Base-by-base conservation (phyloP, 345 rosid species). In the Moringa oleifera region DNA sequence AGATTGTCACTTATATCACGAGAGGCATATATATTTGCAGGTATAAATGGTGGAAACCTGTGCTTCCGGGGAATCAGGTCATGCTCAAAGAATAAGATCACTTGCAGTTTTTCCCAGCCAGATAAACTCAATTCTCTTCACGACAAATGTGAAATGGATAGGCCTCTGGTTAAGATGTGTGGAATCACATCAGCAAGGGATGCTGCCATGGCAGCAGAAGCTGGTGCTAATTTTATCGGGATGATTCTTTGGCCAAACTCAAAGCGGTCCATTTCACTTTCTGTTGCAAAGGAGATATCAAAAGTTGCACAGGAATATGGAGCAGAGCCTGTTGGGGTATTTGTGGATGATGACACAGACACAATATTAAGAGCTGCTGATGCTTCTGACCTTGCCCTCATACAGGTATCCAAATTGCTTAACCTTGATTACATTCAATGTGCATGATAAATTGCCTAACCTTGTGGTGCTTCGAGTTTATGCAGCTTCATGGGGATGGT, bases 161-260 rank as follows among this genome's bases (percentile, higher is more conserved):
- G n/a, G n/a, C 78, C 88, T 71, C 71, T 83, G 68, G 88, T 91
- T 64, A 85, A 91, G 82, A 91, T 91, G 90, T 86, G 96, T 20
- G 96, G 97, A 58, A 76, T 91, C 31, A 84, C 96, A 55, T 86
- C 96, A 23, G 86, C 88, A 1, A 63, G 59, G 73, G 96, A 91
- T 72, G 96, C 96, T 25, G 85, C 82, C 20, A 67, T 83, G 70
- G 97, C 96, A 8, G 96, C 88, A 61, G 97, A 91, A 82, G 90
- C 94, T 54, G 96, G 95, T 47, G 96, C 96, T 24, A 63, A 84
- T 75, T 79, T 82, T 51, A 83, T 84, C 18, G 97, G 97, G 62
- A 94, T 94, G 95, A 88, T 94, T 70, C 67, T 91, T 50, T 88
- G 91, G 93, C 93, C 96, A 13, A 72, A 88, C 53, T 85, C 96